Conservation (phyloP, 371 early-diverging fungal species). For the Mortierella sp. region DNA sequence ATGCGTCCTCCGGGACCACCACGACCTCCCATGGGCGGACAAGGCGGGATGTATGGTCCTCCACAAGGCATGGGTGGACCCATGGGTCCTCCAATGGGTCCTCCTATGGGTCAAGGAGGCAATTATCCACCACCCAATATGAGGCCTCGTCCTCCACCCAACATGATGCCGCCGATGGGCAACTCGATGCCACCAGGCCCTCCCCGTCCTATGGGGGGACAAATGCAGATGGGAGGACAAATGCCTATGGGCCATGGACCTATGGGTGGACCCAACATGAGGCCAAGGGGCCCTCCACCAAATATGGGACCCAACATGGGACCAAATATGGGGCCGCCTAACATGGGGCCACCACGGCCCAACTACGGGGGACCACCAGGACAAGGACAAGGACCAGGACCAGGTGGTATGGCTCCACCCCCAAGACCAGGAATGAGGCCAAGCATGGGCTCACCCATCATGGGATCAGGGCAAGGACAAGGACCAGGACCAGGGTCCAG, state of each 20-base stretch:
- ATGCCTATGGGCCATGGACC: conserved; percentile 35
- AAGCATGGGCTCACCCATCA: not conserved
- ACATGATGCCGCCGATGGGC: conserved; percentile 31
- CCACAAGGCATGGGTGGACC: conserved; percentile 28
- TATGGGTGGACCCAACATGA: conserved; percentile 30
- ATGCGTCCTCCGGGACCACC: conserved; percentile 35
- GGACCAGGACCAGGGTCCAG: conserved; percentile 16
- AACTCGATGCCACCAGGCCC: conserved; percentile 33
- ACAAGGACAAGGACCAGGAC: conserved; percentile 25
- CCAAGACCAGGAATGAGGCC: conserved; percentile 23
- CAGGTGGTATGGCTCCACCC: conserved; percentile 7
- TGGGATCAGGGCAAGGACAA: conserved; percentile 20
- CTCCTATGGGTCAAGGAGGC: conserved; percentile 44
- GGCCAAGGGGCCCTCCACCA: conserved; percentile 40
- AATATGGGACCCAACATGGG: conserved; percentile 27
- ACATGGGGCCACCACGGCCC: conserved; percentile 23
- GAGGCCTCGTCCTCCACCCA: conserved; percentile 39
- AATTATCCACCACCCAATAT: conserved; percentile 32
- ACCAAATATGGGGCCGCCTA: conserved; percentile 15
- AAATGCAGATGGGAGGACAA: conserved; percentile 36
- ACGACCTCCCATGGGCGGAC: conserved; percentile 34
- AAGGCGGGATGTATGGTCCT: conserved; percentile 41
- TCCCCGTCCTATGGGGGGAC: conserved; percentile 35
- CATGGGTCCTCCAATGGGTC: conserved; percentile 38
- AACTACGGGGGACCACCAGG: conserved; percentile 22